These are phyloP conservation scores for Rosa rugosa DNA, from an alignment of 306 rosid species.

Conservation along the genomic window DNA sequence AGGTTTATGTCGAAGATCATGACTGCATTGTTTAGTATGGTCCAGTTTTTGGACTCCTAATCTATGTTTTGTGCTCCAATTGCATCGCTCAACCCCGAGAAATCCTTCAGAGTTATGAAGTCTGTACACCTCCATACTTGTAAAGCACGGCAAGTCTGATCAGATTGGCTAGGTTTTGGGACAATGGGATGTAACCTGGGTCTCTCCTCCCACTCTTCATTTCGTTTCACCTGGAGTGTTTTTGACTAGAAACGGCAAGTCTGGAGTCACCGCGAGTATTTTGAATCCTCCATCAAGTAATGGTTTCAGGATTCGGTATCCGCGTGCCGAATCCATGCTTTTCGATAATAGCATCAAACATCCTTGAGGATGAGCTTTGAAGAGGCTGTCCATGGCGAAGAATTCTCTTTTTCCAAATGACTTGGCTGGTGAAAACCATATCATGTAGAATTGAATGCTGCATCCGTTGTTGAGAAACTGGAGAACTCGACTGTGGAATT, in stretches of 20 bases:
- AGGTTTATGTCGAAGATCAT: constrained; percentile 53
- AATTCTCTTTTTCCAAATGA: neutral
- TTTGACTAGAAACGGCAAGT: neutral
- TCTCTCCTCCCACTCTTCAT: neutral
- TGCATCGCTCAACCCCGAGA: constrained; percentile 41
- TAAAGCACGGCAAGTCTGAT: constrained; percentile 38
- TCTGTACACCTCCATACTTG: constrained; percentile 57
- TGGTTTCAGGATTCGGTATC: neutral
- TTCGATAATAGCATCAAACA: neutral
- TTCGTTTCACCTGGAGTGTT: neutral
- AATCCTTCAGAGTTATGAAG: constrained; percentile 41
- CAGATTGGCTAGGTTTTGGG: neutral
- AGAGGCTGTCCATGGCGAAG: neutral
- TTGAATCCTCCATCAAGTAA: neutral
- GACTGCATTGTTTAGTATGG: constrained; percentile 43
- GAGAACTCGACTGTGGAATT: neutral
- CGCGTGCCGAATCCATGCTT: neutral
- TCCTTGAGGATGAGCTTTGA: neutral
- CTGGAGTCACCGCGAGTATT: neutral
- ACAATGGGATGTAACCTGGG: neutral
- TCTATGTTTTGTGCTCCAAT: constrained; percentile 56
- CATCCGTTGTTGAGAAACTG: neutral
- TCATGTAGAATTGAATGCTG: neutral
- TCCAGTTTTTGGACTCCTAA: constrained; percentile 35
- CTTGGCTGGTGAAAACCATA: neutral